These are phyloP conservation scores for Stylosanthes scabra DNA, from an alignment of 331 rosid genomes.

Conservation along the genomic window DNA sequence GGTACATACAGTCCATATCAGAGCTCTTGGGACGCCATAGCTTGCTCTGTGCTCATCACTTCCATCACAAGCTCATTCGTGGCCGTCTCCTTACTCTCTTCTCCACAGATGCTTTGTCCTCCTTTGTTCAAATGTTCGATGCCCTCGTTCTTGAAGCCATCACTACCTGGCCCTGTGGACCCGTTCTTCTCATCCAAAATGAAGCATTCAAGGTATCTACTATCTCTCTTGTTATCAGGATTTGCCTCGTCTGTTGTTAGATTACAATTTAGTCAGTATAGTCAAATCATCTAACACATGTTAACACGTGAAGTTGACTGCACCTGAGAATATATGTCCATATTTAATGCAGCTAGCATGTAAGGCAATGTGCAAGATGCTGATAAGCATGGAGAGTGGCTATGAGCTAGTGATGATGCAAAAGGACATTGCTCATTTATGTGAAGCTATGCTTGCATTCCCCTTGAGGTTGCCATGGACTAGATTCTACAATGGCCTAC, in stretches of 20 bases:
- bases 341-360: constrained; percentile 65
- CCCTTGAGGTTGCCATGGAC: constrained; percentile 74
- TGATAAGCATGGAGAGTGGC: constrained; percentile 64
- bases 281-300: no score
- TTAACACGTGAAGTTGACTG: no score
- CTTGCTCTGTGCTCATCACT: constrained; percentile 63
- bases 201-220: constrained; percentile 70
- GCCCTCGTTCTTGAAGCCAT: constrained; percentile 50
- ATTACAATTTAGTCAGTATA: no score
- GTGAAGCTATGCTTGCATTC: constrained; percentile 84
- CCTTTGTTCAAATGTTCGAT: constrained; percentile 65
- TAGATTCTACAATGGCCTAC: constrained; percentile 76
- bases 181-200: constrained; percentile 54
- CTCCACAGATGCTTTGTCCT: constrained; percentile 50
- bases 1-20: constrained; percentile 66
- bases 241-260: no score
- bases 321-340: neutral
- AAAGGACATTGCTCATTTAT: constrained; percentile 52
- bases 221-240: no score
- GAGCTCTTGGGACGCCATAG: constrained; percentile 71
- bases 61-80: constrained; percentile 75
- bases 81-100: constrained; percentile 53
- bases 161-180: constrained; percentile 53
- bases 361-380: constrained; percentile 86
- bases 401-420: constrained; percentile 55